A percentile compares a stretch with the other conserved stretches of the same genome.
Evolutionary conservation across 768 basidiomycete genomes (phyloP).

Genomic region (Mycena olivaceomarginata): DNA sequence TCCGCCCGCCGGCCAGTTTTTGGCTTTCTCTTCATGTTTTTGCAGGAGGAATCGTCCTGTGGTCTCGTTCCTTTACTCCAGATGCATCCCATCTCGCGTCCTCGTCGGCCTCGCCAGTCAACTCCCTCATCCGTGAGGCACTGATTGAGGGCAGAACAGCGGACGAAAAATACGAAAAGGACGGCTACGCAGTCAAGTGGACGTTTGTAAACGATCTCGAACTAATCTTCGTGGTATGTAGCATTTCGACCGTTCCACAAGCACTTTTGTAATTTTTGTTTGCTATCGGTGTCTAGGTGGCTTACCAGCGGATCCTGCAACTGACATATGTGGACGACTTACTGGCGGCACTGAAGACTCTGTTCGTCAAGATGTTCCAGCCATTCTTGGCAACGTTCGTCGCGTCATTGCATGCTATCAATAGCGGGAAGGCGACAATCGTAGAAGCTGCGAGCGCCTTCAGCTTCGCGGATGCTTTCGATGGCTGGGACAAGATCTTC

Average conservation of each 20-base stretch:
- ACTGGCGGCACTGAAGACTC: constrained; percentile 83
- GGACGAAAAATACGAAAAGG: constrained; percentile 93
- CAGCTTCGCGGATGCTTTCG: constrained; percentile 83
- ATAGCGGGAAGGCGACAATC: constrained; percentile 63
- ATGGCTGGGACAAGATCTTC: constrained; percentile 89
- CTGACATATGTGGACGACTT: constrained; percentile 96
- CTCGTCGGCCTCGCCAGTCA: constrained; percentile 88
- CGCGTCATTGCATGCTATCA: constrained; percentile 84
- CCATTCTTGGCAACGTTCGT: constrained; percentile 91
- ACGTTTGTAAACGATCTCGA: constrained; percentile 96
- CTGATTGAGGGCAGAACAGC: constrained; percentile 92
- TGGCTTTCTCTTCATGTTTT: constrained; percentile 37
- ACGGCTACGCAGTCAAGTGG: constrained; percentile 96
- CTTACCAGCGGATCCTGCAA: constrained; percentile 97
- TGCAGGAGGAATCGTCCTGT: constrained; percentile 93
- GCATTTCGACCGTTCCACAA: constrained; percentile 5
- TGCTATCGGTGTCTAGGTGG: constrained; percentile 73
- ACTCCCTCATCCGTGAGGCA: constrained; percentile 91
- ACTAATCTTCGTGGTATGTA: constrained; percentile 94
- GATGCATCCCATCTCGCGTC: constrained; percentile 82
- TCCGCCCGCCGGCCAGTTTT: constrained; percentile 49
- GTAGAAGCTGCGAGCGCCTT: constrained; percentile 66
- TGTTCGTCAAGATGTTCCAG: constrained; percentile 92
- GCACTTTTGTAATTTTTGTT: constrained; percentile 7
- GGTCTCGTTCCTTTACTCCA: constrained; percentile 97